Conservation (phyloP, 768 basidiomycete species). For the Phylloporus arenicola region DNA sequence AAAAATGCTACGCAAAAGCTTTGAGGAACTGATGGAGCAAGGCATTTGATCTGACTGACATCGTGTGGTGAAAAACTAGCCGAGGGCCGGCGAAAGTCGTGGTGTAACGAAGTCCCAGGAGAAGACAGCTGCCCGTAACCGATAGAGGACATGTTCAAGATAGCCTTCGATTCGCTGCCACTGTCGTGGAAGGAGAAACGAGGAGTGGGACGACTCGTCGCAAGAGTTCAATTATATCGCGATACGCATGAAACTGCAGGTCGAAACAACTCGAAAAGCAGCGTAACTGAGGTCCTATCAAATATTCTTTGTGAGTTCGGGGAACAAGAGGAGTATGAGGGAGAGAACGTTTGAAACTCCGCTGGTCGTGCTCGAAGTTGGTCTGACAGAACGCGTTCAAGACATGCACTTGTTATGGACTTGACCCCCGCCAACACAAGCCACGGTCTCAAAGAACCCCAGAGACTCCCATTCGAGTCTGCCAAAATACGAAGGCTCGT, state of each 20-base stretch:
- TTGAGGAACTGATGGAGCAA: slow-evolving; percentile 16
- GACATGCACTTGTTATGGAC: slow-evolving; percentile 22
- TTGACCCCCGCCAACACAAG: slow-evolving; percentile 6
- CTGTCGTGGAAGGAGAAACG: slow-evolving; percentile 2
- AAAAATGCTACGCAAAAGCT: slow-evolving; percentile 19
- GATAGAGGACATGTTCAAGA: slow-evolving; percentile 24
- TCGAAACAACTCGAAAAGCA: slow-evolving; percentile 1
- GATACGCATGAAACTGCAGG: slow-evolving; percentile 5
- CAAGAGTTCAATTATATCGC: neutral
- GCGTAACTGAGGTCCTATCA: slow-evolving; percentile 4
- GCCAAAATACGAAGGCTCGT: slow-evolving; percentile 50
- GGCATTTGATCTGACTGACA: slow-evolving; percentile 27
- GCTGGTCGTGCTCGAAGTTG: slow-evolving; percentile 14
- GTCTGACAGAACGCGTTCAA: slow-evolving; percentile 3
- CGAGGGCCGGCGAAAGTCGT: slow-evolving; percentile 27
- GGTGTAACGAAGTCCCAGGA: slow-evolving; percentile 17
- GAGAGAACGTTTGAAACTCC: slow-evolving; percentile 33
- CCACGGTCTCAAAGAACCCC: slow-evolving; percentile 39
- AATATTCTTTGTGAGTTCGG: slow-evolving; percentile 8
- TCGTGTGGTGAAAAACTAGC: slow-evolving; percentile 24
- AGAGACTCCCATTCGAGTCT: slow-evolving; percentile 49
- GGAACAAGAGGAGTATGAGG: slow-evolving; percentile 15
- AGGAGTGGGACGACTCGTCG: slow-evolving; percentile 1
- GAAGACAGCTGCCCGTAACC: slow-evolving; percentile 26
- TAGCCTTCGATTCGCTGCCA: slow-evolving; percentile 4